Base-by-base conservation (phyloP, 2,329 filamentous ascomycete species). In the Alternaria ventricosa region DNA sequence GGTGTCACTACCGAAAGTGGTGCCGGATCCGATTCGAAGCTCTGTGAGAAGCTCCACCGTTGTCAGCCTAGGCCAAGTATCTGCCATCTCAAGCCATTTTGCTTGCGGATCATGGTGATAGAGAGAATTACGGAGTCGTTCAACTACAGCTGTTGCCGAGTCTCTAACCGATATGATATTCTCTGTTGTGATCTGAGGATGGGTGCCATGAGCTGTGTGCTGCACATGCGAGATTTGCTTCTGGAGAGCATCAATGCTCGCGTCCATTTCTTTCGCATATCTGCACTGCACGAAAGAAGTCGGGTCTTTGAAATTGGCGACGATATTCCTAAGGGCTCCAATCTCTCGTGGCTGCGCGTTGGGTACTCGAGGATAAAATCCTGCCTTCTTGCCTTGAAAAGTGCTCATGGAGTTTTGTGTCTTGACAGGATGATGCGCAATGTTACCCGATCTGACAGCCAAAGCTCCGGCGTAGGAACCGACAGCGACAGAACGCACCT, bases 21-120 rank as follows among this genome's bases (percentile, higher is more conserved):
- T 27, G 1, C 63, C 63, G 0, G 75, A 75, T 0, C 70, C 79
- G 0, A 80, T 81, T 7, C 84, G 79, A 0, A 89, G 72, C 36
- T 85, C 83, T 46, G 84, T 81, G 0, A 89, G 80, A 0, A 88
- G 63, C 0, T 83, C 76, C 0, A 81, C 58, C 0, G 75, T 77
- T 0, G 83, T 85, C 3, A 84, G 63, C 2, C 75, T 78, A 0
- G 87, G 87, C 82, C 83, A 86, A 0, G 87, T 71, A 0, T 79
- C 72, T 0, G 79, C 83, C 0, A 68, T 25, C 10, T 74, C 61
- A 0, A 87, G 79, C 85, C 85, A 87, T 5, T 63, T 55, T 6
- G 63, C 67, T 28, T 77, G 74, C 20, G 62, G n/a, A 63, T 82
- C 74, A 7, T 67, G 47, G 10, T 7, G 44, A 5, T 59, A 51